Percentiles rank a stretch among this genome's conserved stretches.
Conservation (phyloP, 208 protist genomes). For the Wallacemonas sp. region DNA sequence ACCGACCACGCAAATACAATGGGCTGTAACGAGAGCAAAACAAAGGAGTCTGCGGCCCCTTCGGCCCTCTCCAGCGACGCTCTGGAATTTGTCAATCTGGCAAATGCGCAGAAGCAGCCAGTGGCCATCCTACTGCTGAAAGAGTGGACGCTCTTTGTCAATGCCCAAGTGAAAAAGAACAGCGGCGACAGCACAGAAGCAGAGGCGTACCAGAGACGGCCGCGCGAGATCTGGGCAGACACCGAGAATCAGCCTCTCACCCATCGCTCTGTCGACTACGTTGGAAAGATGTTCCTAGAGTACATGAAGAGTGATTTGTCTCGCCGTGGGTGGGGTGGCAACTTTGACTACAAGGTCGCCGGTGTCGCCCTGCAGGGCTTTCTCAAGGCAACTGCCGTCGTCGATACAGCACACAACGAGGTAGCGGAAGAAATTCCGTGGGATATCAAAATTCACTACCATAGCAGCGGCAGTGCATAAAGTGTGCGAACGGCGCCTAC, state of each 20-base stretch:
- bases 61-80: slow-evolving; percentile 19
- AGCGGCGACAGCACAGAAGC: slow-evolving; percentile 23
- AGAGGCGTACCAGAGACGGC: slow-evolving; percentile 21
- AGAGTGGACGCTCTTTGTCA: slow-evolving; percentile 67
- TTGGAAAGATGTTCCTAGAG: slow-evolving; percentile 83
- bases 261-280: slow-evolving; percentile 74
- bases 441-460: slow-evolving; percentile 83
- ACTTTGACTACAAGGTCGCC: slow-evolving; percentile 84
- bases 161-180: slow-evolving; percentile 35
- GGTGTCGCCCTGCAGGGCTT: slow-evolving; percentile 72
- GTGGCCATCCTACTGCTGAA: slow-evolving; percentile 67
- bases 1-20: too few species aligned
- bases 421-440: slow-evolving; percentile 41
- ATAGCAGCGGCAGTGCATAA: slow-evolving; percentile 25
- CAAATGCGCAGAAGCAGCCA: slow-evolving; percentile 44
- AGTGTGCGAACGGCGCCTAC: too few species aligned
- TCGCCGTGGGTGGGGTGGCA: slow-evolving; percentile 69
- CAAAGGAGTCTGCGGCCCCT: slow-evolving; percentile 18
- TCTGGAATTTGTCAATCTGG: slow-evolving; percentile 51
- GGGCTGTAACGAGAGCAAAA: slow-evolving; percentile 64
- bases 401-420: slow-evolving; percentile 47
- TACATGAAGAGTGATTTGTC: slow-evolving; percentile 74
- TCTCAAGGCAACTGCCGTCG: slow-evolving; percentile 58
- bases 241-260: slow-evolving; percentile 41
- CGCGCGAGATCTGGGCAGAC: slow-evolving; percentile 71